Evolutionary conservation across 441 rosid species (phyloP).

Genomic region (Erodium trifolium): DNA sequence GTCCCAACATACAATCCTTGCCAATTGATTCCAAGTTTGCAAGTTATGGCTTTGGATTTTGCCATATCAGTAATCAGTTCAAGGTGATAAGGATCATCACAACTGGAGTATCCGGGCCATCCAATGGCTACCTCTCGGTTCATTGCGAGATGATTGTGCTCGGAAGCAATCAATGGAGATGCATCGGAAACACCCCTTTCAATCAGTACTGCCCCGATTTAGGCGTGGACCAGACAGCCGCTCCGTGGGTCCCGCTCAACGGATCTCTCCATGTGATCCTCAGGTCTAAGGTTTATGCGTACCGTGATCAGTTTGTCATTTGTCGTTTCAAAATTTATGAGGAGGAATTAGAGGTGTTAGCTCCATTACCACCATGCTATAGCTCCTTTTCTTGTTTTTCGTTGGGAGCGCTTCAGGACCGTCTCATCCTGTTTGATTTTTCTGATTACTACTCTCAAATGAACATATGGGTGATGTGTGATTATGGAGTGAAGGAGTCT

Average conservation of each 20-base stretch:
- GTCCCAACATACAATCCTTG: background rate
- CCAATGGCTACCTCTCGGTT: background rate
- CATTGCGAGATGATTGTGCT: background rate
- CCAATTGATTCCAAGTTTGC: background rate
- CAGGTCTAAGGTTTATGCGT: background rate
- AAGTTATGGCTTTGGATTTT: constrained; percentile 6
- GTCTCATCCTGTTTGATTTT: background rate
- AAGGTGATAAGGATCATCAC: background rate
- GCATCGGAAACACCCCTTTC: background rate
- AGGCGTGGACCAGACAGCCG: background rate
- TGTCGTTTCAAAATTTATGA: constrained; percentile 1
- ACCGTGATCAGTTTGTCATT: background rate
- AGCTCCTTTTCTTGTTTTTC: background rate
- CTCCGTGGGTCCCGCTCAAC: constrained; percentile 1
- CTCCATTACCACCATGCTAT: background rate
- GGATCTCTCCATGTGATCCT: background rate
- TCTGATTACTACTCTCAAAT: background rate
- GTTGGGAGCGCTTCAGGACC: background rate
- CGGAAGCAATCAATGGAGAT: background rate
- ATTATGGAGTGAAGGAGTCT: background rate
- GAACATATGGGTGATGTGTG: background rate
- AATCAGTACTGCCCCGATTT: background rate
- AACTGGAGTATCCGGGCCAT: background rate
- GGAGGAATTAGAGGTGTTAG: constrained; percentile 1
- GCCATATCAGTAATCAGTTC: background rate